Evolutionary conservation across 202 grass and related monocot species (phyloP).

Genomic region (Zoysia matrella): DNA sequence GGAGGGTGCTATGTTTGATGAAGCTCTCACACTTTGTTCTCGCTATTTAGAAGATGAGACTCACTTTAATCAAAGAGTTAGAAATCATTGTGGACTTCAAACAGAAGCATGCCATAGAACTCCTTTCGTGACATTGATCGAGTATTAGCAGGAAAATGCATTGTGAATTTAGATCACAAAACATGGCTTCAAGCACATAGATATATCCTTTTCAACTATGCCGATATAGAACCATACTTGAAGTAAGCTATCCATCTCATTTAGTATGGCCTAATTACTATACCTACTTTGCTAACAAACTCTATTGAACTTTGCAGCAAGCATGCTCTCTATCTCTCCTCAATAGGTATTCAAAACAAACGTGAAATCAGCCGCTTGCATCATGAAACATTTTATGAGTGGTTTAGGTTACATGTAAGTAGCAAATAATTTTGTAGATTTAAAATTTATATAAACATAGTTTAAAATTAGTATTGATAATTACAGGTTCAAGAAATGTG

Average conservation of each 20-base stretch:
- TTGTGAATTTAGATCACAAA: no score
- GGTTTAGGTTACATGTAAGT: constrained; percentile 4
- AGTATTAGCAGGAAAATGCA: no score
- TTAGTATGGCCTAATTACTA: no score
- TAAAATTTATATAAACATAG: no score
- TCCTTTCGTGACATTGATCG: background rate
- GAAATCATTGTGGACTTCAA: background rate
- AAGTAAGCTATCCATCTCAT: no score
- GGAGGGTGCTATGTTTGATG: background rate
- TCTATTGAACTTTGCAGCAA: no score
- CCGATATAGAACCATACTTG: no score
- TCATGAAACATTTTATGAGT: constrained; percentile 5
- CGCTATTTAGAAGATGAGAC: background rate
- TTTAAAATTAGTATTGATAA: background rate
- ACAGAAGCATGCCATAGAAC: background rate
- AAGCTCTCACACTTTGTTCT: background rate
- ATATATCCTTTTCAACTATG: no score
- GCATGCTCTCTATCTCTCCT: background rate
- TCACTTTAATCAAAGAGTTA: background rate
- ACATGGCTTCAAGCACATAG: no score
- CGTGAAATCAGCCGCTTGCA: background rate
- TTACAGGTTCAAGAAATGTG: background rate
- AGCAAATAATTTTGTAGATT: background rate
- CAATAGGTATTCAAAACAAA: background rate
- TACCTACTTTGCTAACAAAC: no score